Conservation (phyloP, 2,329 filamentous ascomycete species). For the Alternaria viburni region DNA sequence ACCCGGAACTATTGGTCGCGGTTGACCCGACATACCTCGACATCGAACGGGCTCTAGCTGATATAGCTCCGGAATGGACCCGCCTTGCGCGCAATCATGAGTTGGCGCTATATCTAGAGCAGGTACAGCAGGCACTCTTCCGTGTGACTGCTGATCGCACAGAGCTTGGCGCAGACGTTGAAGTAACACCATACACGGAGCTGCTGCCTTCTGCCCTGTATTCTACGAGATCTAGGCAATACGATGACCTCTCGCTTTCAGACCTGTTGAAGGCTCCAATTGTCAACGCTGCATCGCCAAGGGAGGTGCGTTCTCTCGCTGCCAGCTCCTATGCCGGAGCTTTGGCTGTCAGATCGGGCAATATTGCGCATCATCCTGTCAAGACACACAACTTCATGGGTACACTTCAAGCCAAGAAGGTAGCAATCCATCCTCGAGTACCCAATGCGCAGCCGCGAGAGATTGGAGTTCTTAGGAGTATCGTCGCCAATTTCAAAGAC, state of each 20-base stretch:
- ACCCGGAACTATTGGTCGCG: constrained; percentile 32
- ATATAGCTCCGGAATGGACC: constrained; percentile 56
- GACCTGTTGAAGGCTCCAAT: not conserved
- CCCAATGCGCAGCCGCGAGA: not conserved
- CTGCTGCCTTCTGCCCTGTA: not conserved
- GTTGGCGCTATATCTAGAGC: constrained; percentile 52
- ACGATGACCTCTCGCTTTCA: constrained; percentile 6
- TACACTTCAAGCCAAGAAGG: not conserved
- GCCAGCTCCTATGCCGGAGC: not conserved
- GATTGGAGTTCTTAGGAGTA: constrained; percentile 16
- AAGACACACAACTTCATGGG: not conserved
- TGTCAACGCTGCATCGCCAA: not conserved
- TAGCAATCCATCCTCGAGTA: not conserved
- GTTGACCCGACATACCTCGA: constrained; percentile 40
- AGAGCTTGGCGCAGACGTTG: not conserved
- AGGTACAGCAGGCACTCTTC: constrained; percentile 50
- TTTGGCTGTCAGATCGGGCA: not conserved
- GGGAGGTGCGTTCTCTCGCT: not conserved
- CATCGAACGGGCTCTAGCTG: constrained; percentile 48
- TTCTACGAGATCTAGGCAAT: not conserved
- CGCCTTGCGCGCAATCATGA: constrained; percentile 58
- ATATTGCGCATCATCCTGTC: not conserved
- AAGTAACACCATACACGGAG: not conserved
- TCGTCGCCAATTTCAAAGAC: constrained; percentile 19
- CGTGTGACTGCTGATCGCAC: not conserved